phyloP scores from a whole-genome alignment of 2,329 filamentous ascomycete genomes.

The Pestalotiopsis sp. region DNA sequence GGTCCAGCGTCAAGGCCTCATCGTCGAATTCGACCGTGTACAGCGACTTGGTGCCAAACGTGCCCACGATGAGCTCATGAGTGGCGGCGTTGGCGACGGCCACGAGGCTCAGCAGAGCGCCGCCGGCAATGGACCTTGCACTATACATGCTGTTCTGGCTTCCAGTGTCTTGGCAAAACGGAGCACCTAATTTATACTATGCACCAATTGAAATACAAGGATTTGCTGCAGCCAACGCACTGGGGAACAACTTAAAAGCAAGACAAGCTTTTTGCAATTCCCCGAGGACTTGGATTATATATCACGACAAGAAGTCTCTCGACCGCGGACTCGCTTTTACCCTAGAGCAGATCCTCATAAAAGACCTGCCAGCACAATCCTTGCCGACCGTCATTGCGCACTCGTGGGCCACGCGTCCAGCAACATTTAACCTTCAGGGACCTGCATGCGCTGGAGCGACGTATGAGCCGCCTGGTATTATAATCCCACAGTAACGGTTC shows the following conservation, averaged over 20 bases:
- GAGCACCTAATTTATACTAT: not conserved
- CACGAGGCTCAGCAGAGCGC: constrained; percentile 3
- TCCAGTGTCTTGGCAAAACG: not conserved
- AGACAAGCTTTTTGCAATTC: not conserved
- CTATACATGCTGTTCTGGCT: not conserved
- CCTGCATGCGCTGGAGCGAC: not conserved
- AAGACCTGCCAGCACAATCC: not conserved
- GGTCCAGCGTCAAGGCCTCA: constrained; percentile 6
- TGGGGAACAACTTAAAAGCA: not conserved
- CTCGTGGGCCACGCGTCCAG: not conserved
- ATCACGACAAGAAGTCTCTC: not conserved
- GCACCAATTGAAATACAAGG: not conserved
- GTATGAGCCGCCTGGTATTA: not conserved
- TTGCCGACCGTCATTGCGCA: not conserved
- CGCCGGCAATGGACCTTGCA: not conserved
- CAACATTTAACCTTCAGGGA: not conserved
- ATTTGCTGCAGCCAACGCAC: not conserved
- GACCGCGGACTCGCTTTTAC: not conserved
- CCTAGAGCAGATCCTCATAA: not conserved
- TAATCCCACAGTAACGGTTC: too few species aligned
- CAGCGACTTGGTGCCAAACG: constrained; percentile 11
- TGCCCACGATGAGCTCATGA: constrained; percentile 13
- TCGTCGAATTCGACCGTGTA: constrained; percentile 16
- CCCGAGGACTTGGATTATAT: not conserved
- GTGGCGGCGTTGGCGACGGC: not conserved